phyloP scores from a whole-genome alignment of 192 early-diverging fungal genomes.

The Mortierella antarctica region DNA sequence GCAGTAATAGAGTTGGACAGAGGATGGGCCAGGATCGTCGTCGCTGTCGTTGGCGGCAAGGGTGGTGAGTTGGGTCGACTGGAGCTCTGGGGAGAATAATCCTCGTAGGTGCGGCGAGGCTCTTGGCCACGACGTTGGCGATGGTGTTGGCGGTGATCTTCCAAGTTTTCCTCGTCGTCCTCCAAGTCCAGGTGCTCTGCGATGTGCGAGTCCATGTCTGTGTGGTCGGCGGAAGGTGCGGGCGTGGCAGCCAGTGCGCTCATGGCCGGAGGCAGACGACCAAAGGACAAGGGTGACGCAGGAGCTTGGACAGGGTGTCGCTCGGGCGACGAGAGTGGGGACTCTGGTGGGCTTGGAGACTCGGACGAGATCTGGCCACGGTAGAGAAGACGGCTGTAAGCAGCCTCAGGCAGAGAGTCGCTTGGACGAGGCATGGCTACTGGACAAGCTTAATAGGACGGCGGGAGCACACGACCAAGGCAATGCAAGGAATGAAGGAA shows the following conservation, averaged over 20 bases:
- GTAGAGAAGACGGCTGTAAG: conserved; percentile 11
- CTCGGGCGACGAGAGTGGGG: conserved; percentile 7
- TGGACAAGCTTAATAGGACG: too few species aligned
- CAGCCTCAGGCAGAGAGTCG: not conserved
- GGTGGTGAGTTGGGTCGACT: conserved; percentile 2
- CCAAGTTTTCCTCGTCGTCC: not conserved
- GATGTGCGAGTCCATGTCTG: conserved; percentile 30
- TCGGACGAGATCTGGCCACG: conserved; percentile 10
- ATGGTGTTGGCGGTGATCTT: not conserved
- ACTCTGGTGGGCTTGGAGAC: conserved; percentile 3
- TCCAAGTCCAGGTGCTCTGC: conserved; percentile 12
- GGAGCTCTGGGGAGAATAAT: not conserved
- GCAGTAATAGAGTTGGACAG: not conserved
- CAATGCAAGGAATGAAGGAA: too few species aligned
- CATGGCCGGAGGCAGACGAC: conserved; percentile 33
- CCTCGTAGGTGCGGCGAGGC: not conserved
- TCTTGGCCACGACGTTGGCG: not conserved
- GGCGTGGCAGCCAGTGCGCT: conserved; percentile 25
- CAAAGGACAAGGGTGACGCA: conserved; percentile 11
- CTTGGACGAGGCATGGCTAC: too few species aligned
- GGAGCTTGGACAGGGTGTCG: not conserved
- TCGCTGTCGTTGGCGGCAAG: conserved; percentile 3
- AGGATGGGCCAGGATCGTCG: not conserved
- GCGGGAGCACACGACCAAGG: too few species aligned
- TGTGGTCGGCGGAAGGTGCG: conserved; percentile 32